Conservation (phyloP, 2,329 filamentous ascomycete genomes). For the Claviceps fusiformis region DNA sequence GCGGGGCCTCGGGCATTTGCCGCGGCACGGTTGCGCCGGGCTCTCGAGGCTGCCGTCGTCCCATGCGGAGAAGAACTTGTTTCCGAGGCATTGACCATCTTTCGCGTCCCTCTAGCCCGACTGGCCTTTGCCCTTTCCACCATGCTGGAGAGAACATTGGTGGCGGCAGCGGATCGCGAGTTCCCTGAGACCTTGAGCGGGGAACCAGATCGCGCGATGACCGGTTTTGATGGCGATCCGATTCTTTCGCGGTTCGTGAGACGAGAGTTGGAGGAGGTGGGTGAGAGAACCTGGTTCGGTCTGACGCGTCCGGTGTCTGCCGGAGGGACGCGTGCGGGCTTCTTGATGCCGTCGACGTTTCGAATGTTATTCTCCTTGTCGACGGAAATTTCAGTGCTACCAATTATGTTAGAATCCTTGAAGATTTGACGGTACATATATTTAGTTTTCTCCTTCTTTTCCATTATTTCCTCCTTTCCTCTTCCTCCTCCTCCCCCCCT, state of each 20-base stretch:
- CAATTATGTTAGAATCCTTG: slow-evolving; percentile 7
- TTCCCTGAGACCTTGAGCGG: slow-evolving; percentile 41
- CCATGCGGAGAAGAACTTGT: slow-evolving; percentile 27
- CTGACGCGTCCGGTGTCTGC: slow-evolving; percentile 24
- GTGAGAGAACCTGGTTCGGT: slow-evolving; percentile 57
- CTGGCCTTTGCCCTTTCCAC: slow-evolving; percentile 47
- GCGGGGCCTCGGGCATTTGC: slow-evolving; percentile 17
- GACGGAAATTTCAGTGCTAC: slow-evolving; percentile 48
- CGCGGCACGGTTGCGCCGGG: slow-evolving; percentile 22
- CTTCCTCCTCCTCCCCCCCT: background rate
- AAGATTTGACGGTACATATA: background rate
- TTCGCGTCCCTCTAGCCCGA: slow-evolving; percentile 33
- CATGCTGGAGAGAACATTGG: slow-evolving; percentile 40
- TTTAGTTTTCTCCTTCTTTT: background rate
- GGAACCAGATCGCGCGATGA: slow-evolving; percentile 44
- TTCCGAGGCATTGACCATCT: slow-evolving; percentile 30
- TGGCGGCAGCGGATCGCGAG: slow-evolving; percentile 25
- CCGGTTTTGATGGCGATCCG: slow-evolving; percentile 41
- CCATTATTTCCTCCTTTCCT: too few relatives aligned
- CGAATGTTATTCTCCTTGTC: slow-evolving; percentile 67
- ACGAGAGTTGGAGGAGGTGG: slow-evolving; percentile 69
- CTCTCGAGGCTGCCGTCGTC: slow-evolving; percentile 20
- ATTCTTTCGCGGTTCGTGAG: slow-evolving; percentile 36
- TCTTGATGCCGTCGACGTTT: slow-evolving; percentile 54
- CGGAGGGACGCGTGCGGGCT: slow-evolving; percentile 36